Evolutionary conservation across 2,329 filamentous ascomycete species (phyloP).

Genomic region (Calcarisporium arbuscula): DNA sequence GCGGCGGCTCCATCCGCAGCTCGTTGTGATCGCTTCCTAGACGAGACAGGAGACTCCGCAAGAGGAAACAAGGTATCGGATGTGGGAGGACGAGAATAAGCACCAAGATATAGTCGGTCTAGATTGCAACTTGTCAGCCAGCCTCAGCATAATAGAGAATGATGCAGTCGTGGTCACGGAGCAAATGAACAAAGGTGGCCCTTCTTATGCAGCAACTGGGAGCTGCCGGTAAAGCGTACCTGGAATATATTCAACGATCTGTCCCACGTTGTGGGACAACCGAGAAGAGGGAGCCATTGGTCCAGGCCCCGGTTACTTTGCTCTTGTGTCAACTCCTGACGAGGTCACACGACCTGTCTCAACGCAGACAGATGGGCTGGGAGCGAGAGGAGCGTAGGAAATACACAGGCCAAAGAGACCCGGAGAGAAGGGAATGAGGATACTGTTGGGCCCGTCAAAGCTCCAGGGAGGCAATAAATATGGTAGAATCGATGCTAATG

Average conservation of each 20-base stretch:
- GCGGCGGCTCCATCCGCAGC: constrained; percentile 50
- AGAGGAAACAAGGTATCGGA: constrained; percentile 83
- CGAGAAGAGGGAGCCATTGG: constrained; percentile 46
- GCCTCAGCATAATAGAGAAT: constrained; percentile 13
- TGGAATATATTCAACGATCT: constrained; percentile 94
- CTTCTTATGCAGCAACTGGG: background rate
- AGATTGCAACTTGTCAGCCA: constrained; percentile 18
- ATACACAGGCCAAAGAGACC: background rate
- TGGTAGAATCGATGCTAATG: too few relatives aligned
- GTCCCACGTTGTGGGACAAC: constrained; percentile 60
- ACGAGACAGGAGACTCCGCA: constrained; percentile 56
- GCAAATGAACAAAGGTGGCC: background rate
- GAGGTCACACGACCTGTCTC: too few relatives aligned
- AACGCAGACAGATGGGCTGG: background rate
- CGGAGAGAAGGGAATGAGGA: background rate
- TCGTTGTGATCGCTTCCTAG: constrained; percentile 43
- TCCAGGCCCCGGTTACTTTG: constrained; percentile 17
- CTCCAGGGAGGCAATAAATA: too few relatives aligned
- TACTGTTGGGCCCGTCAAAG: too few relatives aligned
- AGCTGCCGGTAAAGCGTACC: constrained; percentile 49
- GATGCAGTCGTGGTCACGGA: background rate
- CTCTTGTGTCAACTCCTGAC: too few relatives aligned
- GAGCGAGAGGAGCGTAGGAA: background rate
- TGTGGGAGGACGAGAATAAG: constrained; percentile 77
- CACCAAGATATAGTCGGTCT: constrained; percentile 94